These are phyloP conservation scores for Odonthalia washingtoniensis DNA, from an alignment of 31 red algal genomes.

Conservation along the genomic window DNA sequence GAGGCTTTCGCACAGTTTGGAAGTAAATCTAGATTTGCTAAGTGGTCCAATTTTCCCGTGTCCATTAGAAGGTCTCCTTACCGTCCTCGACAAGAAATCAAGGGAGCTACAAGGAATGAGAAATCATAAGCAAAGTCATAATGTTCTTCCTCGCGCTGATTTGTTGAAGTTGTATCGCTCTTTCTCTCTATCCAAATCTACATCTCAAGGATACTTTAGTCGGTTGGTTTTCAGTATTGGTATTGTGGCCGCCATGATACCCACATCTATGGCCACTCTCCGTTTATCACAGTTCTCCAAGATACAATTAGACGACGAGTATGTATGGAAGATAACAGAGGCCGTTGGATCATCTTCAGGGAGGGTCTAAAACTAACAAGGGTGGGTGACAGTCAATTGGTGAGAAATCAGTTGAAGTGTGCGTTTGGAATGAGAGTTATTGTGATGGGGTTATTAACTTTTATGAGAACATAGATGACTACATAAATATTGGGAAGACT, in stretches of 20 bases:
- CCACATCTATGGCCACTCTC: not conserved
- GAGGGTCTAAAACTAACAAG: not conserved
- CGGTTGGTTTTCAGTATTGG: not conserved
- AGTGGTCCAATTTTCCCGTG: not conserved
- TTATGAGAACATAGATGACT: not conserved
- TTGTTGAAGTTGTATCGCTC: not conserved
- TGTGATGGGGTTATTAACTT: not conserved
- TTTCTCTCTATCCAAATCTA: too few species aligned
- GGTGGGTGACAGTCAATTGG: not conserved
- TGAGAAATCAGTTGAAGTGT: not conserved
- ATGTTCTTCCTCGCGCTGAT: not conserved
- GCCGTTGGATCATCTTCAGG: not conserved
- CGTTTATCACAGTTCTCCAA: not conserved
- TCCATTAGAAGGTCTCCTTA: not conserved
- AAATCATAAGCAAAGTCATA: not conserved
- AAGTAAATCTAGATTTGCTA: not conserved
- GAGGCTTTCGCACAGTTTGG: not conserved
- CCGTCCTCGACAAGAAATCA: not conserved
- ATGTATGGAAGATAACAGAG: not conserved
- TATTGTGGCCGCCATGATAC: not conserved
- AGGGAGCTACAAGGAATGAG: not conserved
- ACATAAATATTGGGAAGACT: not conserved
- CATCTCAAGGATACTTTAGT: not conserved
- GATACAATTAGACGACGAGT: not conserved
- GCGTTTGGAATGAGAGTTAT: slow-evolving; percentile 1